Evolutionary conservation across 169 alveolate species (phyloP), one percentile per base, ranked within the genome.

Genomic region (Theileria annulata): DNA sequence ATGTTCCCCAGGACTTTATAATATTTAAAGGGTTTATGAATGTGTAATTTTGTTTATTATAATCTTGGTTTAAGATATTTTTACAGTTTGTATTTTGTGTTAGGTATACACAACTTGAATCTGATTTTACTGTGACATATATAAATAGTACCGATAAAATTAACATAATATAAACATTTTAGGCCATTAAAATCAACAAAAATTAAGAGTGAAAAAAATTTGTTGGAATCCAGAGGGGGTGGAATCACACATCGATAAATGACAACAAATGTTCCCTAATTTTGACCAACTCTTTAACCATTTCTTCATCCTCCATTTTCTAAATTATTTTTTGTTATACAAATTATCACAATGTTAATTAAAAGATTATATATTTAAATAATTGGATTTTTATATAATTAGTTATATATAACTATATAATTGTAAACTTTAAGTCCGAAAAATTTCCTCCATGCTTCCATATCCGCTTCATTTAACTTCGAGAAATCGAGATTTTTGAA

Each of bases 391-490:
- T n/a, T n/a, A n/a, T n/a, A n/a, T 1, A 42, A 10, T 42, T 42
- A 42, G 8, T 4, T 42, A 42, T 42, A 8, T 42, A 19, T 28
- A 59, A 59, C 68, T 28, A n/a, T 59, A 19, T 59, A 8, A 59
- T 12, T 12, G 68, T 59, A 31, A 70, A 82, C 89, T 85, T 82
- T 82, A 21, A 82, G 25, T n/a, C 89, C 89, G 77, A 82, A 82
- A 54, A 82, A 82, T 13, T 49, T 27, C 15, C 73, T 75, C 85
- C 79, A 75, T 31, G 33, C 67, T 8, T 23, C 37, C 72, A 82
- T 35, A 35, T 75, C 66, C 9, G 37, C 4, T 62, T 82, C 69
- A 15, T 84, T 27, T 4, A 75, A 31, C 10, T 51, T 37, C 9
- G 69, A 28, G 69, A 82, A 82, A 59, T 82, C 86, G n/a, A 82